Base-by-base conservation (phyloP, 116 monocot genomes). In the Papilionanthe hybrid region DNA sequence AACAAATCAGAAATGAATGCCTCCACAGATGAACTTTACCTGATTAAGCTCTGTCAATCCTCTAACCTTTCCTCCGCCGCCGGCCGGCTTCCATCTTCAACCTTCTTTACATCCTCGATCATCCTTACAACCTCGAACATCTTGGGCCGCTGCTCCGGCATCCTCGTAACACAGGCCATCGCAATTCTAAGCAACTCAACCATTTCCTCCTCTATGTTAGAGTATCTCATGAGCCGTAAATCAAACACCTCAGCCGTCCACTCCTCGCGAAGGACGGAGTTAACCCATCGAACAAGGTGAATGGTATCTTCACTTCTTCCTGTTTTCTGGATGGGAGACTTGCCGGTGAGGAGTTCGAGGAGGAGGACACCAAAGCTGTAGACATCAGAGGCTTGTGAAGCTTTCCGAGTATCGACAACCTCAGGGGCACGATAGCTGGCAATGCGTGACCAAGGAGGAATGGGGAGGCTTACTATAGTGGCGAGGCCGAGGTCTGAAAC, bases 161-260 rank as follows among this genome's bases (percentile, higher is more conserved):
- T 78, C 56, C 85, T 91, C n/a, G 72, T 84, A 1, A 99, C 95
- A 37, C 98, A 99, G 0, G 77, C 78, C 98, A 99, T 93, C 37
- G 91, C 98, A 18, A 99, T 85, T 87, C 89, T 91, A 41, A 99
- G 90, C 91, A 95, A 85, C 91, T 95, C 95, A 57, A 99, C 98
- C 93, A 99, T 87, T 60, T 99, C 98, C 83, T 94, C 98, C 78
- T 95, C 98, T 25, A 93, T 93, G 84, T 91, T 89, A 7, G 91
- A 85, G 72, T 85, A 88, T 68, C 86, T 87, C 89, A 99, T 86
- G 42, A 99, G 85, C 79, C 87, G 93, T 42, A 81, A 58, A 72
- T 99, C 98, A 42, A 99, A 99, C 76, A 99, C 98, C 72, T 99
- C 98, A 0, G 95, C 98, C 0, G 98, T 99, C 98, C 98, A 99